Conservation (phyloP, 306 rosid genomes). For the Ormosia semicastrata region DNA sequence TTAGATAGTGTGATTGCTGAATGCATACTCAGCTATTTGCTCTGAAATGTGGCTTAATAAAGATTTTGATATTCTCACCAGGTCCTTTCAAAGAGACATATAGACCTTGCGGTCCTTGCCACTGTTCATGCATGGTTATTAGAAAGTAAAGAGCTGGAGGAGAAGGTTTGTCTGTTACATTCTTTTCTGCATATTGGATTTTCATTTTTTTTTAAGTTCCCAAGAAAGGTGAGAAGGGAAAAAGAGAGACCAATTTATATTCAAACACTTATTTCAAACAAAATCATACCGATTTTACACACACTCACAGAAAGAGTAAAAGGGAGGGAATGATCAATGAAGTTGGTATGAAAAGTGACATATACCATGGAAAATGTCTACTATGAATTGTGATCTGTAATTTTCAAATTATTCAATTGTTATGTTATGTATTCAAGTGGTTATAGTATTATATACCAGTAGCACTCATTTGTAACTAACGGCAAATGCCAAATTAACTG, state of each 20-base stretch:
- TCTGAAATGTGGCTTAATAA: slow-evolving; percentile 19
- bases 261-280: slow-evolving; percentile 9
- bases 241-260: background rate
- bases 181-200: background rate
- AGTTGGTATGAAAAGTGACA: background rate
- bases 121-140: slow-evolving; percentile 81
- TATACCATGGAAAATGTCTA: background rate
- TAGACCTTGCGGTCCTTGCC: slow-evolving; percentile 60
- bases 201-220: background rate
- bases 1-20: slow-evolving; percentile 8
- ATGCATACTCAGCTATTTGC: background rate
- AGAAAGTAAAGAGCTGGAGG: slow-evolving; percentile 70
- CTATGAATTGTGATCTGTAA: background rate
- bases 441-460: background rate
- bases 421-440: slow-evolving; percentile 6
- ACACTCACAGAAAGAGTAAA: background rate
- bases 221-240: background rate
- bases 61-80: slow-evolving; percentile 33
- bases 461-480: background rate
- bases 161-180: slow-evolving; percentile 60
- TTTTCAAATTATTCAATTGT: background rate
- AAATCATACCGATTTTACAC: background rate
- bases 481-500: slow-evolving; percentile 18
- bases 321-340: background rate
- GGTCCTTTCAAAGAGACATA: slow-evolving; percentile 85